These are phyloP conservation scores for Dissoconium aciculare DNA, from an alignment of 2,329 filamentous ascomycete species.

Conservation along the genomic window DNA sequence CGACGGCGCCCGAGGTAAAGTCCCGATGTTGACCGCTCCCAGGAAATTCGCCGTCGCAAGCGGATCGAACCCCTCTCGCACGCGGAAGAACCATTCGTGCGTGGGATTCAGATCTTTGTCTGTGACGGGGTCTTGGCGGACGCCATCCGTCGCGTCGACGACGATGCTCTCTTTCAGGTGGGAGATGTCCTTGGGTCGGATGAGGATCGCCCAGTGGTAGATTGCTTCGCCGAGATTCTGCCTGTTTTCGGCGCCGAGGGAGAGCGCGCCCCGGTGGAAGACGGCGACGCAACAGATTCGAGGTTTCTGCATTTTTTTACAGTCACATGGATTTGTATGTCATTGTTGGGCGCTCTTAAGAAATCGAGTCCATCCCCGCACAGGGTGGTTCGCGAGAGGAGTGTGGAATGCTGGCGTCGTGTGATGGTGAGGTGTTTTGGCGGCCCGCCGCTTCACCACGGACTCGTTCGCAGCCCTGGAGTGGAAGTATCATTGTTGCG, in stretches of 20 bases:
- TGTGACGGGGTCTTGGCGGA: too few relatives aligned
- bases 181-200: conserved; percentile 1
- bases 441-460: too few relatives aligned
- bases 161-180: neutral
- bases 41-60: neutral
- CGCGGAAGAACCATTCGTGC: conserved; percentile 1
- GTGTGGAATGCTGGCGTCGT: too few relatives aligned
- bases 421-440: too few relatives aligned
- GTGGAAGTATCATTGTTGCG: too few relatives aligned
- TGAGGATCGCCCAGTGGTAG: conserved; percentile 1
- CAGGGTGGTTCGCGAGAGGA: too few relatives aligned
- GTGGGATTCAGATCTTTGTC: conserved; percentile 1
- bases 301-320: conserved; percentile 22
- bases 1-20: neutral
- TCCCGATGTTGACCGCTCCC: neutral
- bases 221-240: neutral
- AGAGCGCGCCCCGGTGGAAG: neutral
- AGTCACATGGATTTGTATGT: too few relatives aligned
- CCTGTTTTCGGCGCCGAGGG: conserved; percentile 1
- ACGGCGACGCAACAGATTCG: conserved; percentile 1
- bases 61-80: neutral
- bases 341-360: too few relatives aligned
- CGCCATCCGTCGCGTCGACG: conserved; percentile 1
- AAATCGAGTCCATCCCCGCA: too few relatives aligned
- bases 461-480: too few relatives aligned